Conservation (phyloP, 2,329 filamentous ascomycete genomes). For the Mycosphaerella sp. region DNA sequence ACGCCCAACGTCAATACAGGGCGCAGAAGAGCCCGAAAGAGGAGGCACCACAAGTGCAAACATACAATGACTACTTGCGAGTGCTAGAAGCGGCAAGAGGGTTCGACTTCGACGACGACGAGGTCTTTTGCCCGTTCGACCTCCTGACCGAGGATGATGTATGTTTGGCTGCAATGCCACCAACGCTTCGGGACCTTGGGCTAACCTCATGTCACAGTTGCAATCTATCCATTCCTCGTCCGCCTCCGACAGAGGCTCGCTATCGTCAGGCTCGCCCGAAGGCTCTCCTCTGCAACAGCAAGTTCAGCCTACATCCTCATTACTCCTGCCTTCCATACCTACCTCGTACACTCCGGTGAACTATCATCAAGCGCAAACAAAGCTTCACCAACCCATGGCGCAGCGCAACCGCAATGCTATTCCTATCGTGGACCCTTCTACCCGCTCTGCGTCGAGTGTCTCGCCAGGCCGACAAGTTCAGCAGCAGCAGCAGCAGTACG, state of each 20-base stretch:
- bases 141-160: conserved; percentile 92
- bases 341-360: conserved; percentile 43
- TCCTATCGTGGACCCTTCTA: conserved; percentile 93
- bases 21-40: conserved; percentile 82
- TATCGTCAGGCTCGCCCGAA: conserved; percentile 90
- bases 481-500: conserved; percentile 47
- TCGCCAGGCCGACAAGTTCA: conserved; percentile 54
- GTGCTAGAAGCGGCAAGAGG: conserved; percentile 88
- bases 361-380: conserved; percentile 60
- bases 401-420: conserved; percentile 91
- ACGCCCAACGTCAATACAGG: conserved; percentile 72
- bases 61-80: conserved; percentile 70
- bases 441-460: conserved; percentile 79
- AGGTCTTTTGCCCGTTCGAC: conserved; percentile 84
- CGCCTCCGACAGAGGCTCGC: conserved; percentile 83
- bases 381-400: conserved; percentile 84
- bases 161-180: conserved; percentile 32
- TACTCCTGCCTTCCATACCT: conserved; percentile 61
- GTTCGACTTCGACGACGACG: conserved; percentile 91
- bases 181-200: conserved; percentile 20
- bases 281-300: conserved; percentile 85
- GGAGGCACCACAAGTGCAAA: conserved; percentile 72
- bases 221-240: conserved; percentile 79
- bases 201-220: conserved; percentile 52
- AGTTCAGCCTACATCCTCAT: conserved; percentile 61